A percentile compares a stretch with the other conserved stretches of the same genome.
Evolutionary conservation across 306 rosid genomes (phyloP).

Genomic region (Heteromeles arbutifolia): DNA sequence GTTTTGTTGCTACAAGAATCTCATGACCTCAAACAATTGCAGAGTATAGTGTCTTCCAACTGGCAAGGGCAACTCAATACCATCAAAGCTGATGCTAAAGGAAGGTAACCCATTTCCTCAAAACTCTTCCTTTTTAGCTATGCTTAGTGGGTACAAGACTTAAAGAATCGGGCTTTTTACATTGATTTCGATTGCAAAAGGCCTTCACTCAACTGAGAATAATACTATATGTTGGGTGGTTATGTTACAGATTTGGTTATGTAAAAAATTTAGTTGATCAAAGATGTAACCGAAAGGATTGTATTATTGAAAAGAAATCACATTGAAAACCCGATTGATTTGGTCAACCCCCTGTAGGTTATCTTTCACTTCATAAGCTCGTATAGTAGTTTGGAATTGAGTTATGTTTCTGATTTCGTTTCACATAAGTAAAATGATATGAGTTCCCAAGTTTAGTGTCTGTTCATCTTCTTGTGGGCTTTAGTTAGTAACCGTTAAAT

Average conservation of each 20-base stretch:
- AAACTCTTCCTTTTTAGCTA: background rate
- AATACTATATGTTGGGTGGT: background rate
- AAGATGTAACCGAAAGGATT: background rate
- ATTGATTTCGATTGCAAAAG: background rate
- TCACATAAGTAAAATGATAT: background rate
- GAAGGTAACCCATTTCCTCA: conserved; percentile 48
- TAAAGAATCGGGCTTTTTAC: too few relatives aligned
- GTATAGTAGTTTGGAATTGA: background rate
- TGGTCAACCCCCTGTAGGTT: background rate
- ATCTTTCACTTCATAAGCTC: background rate
- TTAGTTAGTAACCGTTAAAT: background rate
- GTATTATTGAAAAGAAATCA: background rate
- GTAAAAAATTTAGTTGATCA: background rate
- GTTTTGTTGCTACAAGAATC: background rate
- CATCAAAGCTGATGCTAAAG: conserved; percentile 77
- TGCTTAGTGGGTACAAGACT: conserved; percentile 1
- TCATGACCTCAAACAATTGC: conserved; percentile 6
- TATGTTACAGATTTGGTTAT: too few relatives aligned
- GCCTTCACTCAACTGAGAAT: background rate
- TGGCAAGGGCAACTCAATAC: conserved; percentile 86
- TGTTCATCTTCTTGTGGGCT: background rate
- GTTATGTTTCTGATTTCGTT: background rate
- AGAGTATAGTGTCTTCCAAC: conserved; percentile 74
- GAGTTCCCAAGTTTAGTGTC: background rate
- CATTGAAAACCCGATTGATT: background rate